Conservation (phyloP, 495 filamentous ascomycete species). For the Penicillium atrosanguineum region DNA sequence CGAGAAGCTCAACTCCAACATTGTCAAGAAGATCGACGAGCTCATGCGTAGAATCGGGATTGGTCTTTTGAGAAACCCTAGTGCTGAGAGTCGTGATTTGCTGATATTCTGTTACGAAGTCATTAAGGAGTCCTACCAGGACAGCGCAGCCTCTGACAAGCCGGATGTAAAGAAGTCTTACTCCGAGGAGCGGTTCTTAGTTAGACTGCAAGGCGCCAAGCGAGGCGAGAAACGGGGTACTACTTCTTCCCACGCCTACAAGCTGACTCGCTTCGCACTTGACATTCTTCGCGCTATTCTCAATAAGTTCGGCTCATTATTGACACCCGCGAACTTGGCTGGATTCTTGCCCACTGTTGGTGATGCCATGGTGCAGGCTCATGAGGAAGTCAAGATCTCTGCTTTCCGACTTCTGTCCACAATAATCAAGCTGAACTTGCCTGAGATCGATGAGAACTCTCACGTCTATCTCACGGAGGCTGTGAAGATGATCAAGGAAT, state of each 20-base stretch:
- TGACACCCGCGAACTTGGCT: slow-evolving; percentile 71
- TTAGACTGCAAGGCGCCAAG: slow-evolving; percentile 71
- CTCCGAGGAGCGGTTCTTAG: slow-evolving; percentile 67
- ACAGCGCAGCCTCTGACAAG: slow-evolving; percentile 30
- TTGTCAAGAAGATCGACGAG: slow-evolving; percentile 86
- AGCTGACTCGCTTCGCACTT: slow-evolving; percentile 80
- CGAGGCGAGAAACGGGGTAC: slow-evolving; percentile 58
- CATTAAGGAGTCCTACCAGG: slow-evolving; percentile 78
- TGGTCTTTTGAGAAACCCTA: slow-evolving; percentile 77
- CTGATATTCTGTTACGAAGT: slow-evolving; percentile 93
- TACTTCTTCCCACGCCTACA: slow-evolving; percentile 75
- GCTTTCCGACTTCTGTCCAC: slow-evolving; percentile 79
- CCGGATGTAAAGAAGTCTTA: slow-evolving; percentile 48
- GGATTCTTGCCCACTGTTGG: slow-evolving; percentile 88
- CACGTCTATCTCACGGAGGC: slow-evolving; percentile 79
- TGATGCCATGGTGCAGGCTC: slow-evolving; percentile 73
- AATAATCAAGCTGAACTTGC: slow-evolving; percentile 79
- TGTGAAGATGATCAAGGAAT: slow-evolving; percentile 73
- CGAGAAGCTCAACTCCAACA: slow-evolving; percentile 76
- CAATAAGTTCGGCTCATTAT: slow-evolving; percentile 74
- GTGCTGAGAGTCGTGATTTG: slow-evolving; percentile 70
- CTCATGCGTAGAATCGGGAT: slow-evolving; percentile 78
- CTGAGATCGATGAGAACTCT: slow-evolving; percentile 63
- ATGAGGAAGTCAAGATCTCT: slow-evolving; percentile 88
- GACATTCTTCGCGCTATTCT: slow-evolving; percentile 79